Evolutionary conservation across 2,329 filamentous ascomycete species (phyloP).

Genomic region (Penicillium sp.): DNA sequence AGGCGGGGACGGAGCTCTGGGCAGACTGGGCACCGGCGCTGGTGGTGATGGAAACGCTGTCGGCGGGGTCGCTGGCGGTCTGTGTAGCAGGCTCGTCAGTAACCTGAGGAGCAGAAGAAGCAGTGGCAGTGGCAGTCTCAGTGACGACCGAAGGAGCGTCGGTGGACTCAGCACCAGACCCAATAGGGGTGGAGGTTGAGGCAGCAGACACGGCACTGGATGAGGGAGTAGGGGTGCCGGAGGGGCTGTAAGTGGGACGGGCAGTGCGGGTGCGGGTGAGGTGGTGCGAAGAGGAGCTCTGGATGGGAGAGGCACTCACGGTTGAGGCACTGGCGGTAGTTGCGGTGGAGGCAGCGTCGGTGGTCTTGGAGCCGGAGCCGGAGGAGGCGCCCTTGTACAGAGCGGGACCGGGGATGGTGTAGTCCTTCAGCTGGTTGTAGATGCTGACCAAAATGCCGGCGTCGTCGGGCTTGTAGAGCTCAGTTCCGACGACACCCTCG

Average conservation of each 20-base stretch:
- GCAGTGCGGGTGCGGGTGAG: constrained; percentile 8
- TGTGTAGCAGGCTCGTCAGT: constrained; percentile 18
- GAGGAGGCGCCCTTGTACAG: constrained; percentile 24
- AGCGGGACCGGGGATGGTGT: constrained; percentile 46
- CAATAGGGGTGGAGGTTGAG: constrained; percentile 8
- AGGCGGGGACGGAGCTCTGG: constrained; percentile 17
- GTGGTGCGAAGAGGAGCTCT: constrained; percentile 10
- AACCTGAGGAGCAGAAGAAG: constrained; percentile 18
- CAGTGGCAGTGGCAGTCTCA: constrained; percentile 9
- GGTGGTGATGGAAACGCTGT: constrained; percentile 19
- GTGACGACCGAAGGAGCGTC: constrained; percentile 9
- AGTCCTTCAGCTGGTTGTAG: constrained; percentile 43
- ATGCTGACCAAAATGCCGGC: constrained; percentile 54
- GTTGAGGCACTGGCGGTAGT: constrained; percentile 7
- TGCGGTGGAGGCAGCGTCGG: constrained; percentile 9
- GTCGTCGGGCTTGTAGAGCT: constrained; percentile 51
- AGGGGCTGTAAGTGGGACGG: constrained; percentile 6
- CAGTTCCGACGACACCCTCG: constrained; percentile 44
- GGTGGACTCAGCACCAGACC: background rate
- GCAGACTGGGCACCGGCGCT: constrained; percentile 16
- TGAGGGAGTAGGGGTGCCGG: constrained; percentile 2
- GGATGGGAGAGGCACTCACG: constrained; percentile 15
- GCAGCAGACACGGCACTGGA: constrained; percentile 4
- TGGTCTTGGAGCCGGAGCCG: constrained; percentile 7
- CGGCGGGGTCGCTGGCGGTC: constrained; percentile 16